Evolutionary conservation across 192 early-diverging fungal species (phyloP).

Genomic region (Podila clonocystis): DNA sequence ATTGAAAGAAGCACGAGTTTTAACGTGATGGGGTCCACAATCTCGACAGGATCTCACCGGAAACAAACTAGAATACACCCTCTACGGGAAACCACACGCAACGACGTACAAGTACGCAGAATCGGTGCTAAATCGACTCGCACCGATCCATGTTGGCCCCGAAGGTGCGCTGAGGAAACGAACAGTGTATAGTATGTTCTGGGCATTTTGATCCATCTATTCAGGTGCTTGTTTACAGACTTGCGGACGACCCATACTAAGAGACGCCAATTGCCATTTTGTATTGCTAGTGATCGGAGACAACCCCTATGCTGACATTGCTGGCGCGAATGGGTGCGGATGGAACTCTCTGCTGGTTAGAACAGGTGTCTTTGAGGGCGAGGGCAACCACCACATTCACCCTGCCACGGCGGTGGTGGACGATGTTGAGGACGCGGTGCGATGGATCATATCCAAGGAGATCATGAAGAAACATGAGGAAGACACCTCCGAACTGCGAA

Average conservation of each 20-base stretch:
- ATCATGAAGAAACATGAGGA: constrained; percentile 11
- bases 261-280: too few species aligned
- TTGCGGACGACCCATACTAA: too few species aligned
- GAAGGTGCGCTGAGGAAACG: constrained; percentile 11
- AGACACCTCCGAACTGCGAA: too few species aligned
- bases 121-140: constrained; percentile 53
- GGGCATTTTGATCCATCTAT: too few species aligned
- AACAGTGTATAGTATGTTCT: constrained; percentile 52
- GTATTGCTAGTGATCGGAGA: constrained; percentile 70
- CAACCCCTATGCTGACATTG: constrained; percentile 78
- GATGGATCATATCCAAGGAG: constrained; percentile 52
- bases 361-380: constrained; percentile 74
- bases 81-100: constrained; percentile 84
- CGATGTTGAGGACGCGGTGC: constrained; percentile 75
- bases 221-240: background rate
- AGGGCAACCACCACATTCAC: constrained; percentile 59
- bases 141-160: constrained; percentile 10
- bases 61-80: constrained; percentile 65
- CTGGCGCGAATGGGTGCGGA: constrained; percentile 75
- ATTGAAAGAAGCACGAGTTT: constrained; percentile 10
- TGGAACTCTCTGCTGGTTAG: constrained; percentile 81
- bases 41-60: constrained; percentile 50
- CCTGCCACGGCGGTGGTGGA: constrained; percentile 70
- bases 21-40: constrained; percentile 13
- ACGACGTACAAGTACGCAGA: constrained; percentile 80